phyloP scores from a whole-genome alignment of 768 basidiomycete genomes.

The Omphalotus guepiniiformis region DNA sequence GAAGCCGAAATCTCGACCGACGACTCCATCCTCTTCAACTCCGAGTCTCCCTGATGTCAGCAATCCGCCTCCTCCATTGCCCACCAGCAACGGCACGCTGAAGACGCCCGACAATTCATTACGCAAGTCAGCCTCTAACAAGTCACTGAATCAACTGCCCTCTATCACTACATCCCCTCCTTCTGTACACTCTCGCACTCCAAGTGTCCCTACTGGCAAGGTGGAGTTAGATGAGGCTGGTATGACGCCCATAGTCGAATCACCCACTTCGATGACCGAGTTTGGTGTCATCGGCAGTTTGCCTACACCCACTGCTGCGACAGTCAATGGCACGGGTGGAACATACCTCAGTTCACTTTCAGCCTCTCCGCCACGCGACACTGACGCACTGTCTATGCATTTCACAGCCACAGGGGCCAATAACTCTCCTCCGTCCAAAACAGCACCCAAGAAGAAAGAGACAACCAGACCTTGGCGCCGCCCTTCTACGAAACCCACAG shows the following conservation, averaged over 20 bases:
- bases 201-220: background rate
- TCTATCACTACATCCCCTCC: background rate
- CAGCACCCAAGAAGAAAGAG: conserved; percentile 21
- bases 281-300: background rate
- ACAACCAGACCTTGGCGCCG: conserved; percentile 41
- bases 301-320: background rate
- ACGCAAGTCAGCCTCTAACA: conserved; percentile 5
- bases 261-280: conserved; percentile 5
- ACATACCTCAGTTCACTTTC: background rate
- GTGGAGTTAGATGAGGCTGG: background rate
- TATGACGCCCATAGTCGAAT: conserved; percentile 9
- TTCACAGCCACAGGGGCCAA: background rate
- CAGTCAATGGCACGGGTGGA: background rate
- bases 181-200: background rate
- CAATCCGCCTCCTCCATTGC: background rate
- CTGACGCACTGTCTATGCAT: conserved; percentile 4
- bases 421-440: background rate
- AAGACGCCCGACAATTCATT: background rate
- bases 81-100: background rate
- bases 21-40: conserved; percentile 6
- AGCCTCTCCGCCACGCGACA: conserved; percentile 5
- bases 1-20: conserved; percentile 5
- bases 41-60: background rate
- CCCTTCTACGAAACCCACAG: conserved; percentile 43
- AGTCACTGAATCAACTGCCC: background rate